phyloP scores from a whole-genome alignment of 441 rosid genomes.

The Corymbia citriodora region DNA sequence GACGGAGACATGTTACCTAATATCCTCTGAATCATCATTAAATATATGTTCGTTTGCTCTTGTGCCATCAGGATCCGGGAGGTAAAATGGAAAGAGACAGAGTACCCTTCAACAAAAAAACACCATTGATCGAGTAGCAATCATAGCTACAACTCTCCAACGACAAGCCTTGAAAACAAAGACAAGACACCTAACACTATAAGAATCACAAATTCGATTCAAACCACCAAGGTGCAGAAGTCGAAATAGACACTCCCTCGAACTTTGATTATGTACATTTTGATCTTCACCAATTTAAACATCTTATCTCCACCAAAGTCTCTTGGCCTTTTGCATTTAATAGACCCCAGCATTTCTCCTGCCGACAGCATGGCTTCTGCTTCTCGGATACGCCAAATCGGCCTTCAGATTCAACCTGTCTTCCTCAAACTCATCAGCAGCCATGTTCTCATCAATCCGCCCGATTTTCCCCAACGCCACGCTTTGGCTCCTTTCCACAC shows the following conservation, averaged over 20 bases:
- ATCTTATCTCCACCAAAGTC: background rate
- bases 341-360: background rate
- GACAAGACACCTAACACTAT: background rate
- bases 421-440: slow-evolving; percentile 37
- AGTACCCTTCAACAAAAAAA: background rate
- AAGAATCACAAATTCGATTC: background rate
- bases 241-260: background rate
- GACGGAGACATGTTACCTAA: background rate
- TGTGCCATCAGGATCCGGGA: background rate
- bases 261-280: background rate
- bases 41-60: background rate
- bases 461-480: slow-evolving; percentile 42
- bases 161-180: background rate
- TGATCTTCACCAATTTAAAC: background rate
- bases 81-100: background rate
- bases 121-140: background rate
- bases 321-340: background rate
- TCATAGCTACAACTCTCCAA: background rate
- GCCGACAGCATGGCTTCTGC: slow-evolving; percentile 13
- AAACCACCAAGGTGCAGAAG: background rate
- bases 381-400: slow-evolving; percentile 2
- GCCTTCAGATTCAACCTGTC: background rate
- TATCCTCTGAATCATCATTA: background rate
- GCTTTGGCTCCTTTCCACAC: slow-evolving; percentile 11
- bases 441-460: slow-evolving; percentile 34